These are phyloP conservation scores for Pholiota adiposa DNA, from an alignment of 1,284 basidiomycete species.

Conservation along the genomic window DNA sequence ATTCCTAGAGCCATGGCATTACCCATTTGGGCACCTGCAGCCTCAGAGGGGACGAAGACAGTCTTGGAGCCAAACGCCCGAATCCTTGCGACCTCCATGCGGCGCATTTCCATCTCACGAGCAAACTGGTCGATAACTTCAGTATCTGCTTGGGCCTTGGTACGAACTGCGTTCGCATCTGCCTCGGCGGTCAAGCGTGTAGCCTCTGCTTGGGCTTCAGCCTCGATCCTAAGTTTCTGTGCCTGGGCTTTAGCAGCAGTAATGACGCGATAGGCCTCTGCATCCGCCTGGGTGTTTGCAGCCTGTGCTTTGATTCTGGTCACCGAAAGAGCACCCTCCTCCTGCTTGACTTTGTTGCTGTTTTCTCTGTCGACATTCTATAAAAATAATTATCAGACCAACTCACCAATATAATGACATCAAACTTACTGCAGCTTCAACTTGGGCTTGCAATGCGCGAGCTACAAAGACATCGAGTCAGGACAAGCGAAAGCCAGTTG, in stretches of 20 bases:
- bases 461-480: conserved; percentile 35
- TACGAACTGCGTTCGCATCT: conserved; percentile 69
- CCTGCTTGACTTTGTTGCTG: conserved; percentile 82
- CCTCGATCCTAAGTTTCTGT: conserved; percentile 69
- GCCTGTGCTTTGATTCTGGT: conserved; percentile 74
- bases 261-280: conserved; percentile 72
- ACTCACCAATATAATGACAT: background rate
- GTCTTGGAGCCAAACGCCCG: conserved; percentile 71
- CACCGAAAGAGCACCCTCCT: conserved; percentile 76
- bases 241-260: conserved; percentile 78
- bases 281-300: conserved; percentile 72
- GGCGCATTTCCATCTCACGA: conserved; percentile 71
- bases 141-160: conserved; percentile 66
- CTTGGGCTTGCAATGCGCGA: conserved; percentile 79
- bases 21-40: conserved; percentile 58
- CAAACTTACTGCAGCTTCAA: conserved; percentile 73
- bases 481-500: background rate
- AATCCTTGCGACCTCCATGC: conserved; percentile 67
- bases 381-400: background rate
- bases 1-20: conserved; percentile 65
- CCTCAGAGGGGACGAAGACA: conserved; percentile 71
- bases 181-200: conserved; percentile 73
- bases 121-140: conserved; percentile 68
- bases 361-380: conserved; percentile 84
- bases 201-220: conserved; percentile 74